These are phyloP conservation scores for Komagataella populi DNA, from an alignment of 805 yeast species.

Conservation along the genomic window DNA sequence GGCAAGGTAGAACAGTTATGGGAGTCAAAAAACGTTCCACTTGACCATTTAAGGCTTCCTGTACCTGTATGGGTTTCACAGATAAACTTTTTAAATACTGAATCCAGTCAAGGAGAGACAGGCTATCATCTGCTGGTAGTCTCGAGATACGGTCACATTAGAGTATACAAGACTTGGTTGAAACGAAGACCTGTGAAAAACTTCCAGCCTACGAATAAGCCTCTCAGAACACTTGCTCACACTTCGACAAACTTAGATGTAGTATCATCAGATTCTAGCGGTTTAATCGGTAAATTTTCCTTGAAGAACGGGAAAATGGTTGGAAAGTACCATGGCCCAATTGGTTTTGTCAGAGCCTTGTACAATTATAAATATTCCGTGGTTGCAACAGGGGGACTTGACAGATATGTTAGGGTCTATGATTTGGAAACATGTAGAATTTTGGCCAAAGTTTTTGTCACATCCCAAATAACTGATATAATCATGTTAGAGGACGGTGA, in stretches of 20 bases:
- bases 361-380: conserved; percentile 21
- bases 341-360: conserved; percentile 50
- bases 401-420: conserved; percentile 72
- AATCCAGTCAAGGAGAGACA: conserved; percentile 17
- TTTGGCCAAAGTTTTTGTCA: conserved; percentile 61
- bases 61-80: conserved; percentile 73
- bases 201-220: conserved; percentile 37
- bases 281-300: conserved; percentile 37
- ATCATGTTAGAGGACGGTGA: conserved; percentile 34
- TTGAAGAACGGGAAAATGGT: conserved; percentile 35
- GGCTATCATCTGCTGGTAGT: conserved; percentile 45
- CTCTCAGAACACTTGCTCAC: conserved; percentile 16
- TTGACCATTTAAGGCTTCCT: conserved; percentile 62
- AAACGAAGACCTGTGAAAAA: conserved; percentile 58
- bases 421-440: conserved; percentile 45
- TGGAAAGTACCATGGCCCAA: conserved; percentile 68
- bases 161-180: conserved; percentile 55
- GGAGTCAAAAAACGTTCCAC: conserved; percentile 73
- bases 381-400: conserved; percentile 73
- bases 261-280: not conserved
- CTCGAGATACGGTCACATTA: conserved; percentile 64
- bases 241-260: conserved; percentile 17
- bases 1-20: conserved; percentile 27
- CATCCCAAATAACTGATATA: conserved; percentile 51
- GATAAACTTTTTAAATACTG: conserved; percentile 28